Evolutionary conservation across 306 rosid species (phyloP).

Genomic region (Trifolium dubium): DNA sequence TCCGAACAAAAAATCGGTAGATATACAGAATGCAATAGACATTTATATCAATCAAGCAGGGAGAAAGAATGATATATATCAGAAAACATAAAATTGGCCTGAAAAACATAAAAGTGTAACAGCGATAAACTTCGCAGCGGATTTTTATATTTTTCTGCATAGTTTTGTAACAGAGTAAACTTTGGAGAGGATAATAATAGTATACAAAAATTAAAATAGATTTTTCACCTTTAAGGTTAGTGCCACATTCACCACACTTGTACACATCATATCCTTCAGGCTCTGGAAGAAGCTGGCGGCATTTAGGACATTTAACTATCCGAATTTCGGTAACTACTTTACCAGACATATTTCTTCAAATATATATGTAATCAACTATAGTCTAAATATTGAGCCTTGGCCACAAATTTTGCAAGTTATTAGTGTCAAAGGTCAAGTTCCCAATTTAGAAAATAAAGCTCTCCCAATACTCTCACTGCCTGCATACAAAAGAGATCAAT

Average conservation of each 20-base stretch:
- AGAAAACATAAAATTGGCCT: no score
- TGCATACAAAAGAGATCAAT: conserved; percentile 35
- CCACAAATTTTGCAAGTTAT: conserved; percentile 30
- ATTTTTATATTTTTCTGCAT: background rate
- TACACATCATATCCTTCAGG: conserved; percentile 59
- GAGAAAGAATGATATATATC: background rate
- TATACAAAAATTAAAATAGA: background rate
- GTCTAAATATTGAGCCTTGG: conserved; percentile 33
- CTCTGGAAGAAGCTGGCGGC: conserved; percentile 68
- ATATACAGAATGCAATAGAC: conserved; percentile 25
- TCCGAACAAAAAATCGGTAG: conserved; percentile 16
- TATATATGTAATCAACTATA: conserved; percentile 18
- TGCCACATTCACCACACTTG: conserved; percentile 84
- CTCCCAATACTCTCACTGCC: conserved; percentile 33
- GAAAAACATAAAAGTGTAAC: no score
- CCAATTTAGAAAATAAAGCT: conserved; percentile 21
- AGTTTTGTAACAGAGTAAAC: background rate
- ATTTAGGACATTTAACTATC: conserved; percentile 82
- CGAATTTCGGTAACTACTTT: conserved; percentile 59
- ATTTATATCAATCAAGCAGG: conserved; percentile 16
- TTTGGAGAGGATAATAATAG: conserved; percentile 9
- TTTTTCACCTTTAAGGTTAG: conserved; percentile 72
- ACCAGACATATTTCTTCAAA: conserved; percentile 54
- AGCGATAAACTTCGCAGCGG: background rate
- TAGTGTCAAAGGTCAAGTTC: conserved; percentile 10